Evolutionary conservation across 1,284 basidiomycete genomes (phyloP).

Genomic region (Golubevia pallescens): DNA sequence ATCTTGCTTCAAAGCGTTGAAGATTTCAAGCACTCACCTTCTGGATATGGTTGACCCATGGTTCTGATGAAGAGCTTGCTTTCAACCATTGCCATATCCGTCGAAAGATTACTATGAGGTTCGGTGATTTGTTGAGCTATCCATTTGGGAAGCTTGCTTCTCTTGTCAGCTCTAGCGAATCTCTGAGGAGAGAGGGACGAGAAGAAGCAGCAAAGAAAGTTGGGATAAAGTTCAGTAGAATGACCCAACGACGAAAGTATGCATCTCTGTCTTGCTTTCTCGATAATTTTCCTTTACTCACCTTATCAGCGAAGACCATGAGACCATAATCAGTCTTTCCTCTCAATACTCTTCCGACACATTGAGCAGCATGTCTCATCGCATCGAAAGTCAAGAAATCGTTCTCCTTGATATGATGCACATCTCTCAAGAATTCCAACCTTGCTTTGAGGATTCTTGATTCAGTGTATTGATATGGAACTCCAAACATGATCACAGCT

Average conservation of each 20-base stretch:
- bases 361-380: slow-evolving; percentile 63
- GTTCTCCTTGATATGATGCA: slow-evolving; percentile 60
- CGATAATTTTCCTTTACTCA: neutral
- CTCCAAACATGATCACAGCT: slow-evolving; percentile 64
- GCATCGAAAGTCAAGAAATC: slow-evolving; percentile 63
- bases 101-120: slow-evolving; percentile 56
- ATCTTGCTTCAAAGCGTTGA: neutral
- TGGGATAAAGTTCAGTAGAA: neutral
- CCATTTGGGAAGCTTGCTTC: slow-evolving; percentile 62
- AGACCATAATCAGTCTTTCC: slow-evolving; percentile 63
- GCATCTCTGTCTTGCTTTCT: no score
- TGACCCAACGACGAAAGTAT: neutral
- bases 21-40: slow-evolving; percentile 15
- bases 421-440: slow-evolving; percentile 60
- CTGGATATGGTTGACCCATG: slow-evolving; percentile 59
- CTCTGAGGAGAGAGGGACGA: slow-evolving; percentile 15
- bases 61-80: slow-evolving; percentile 56
- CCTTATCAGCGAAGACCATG: slow-evolving; percentile 62
- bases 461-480: slow-evolving; percentile 64
- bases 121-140: slow-evolving; percentile 61
- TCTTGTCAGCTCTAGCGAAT: slow-evolving; percentile 61
- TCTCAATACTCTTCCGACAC: slow-evolving; percentile 57
- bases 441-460: slow-evolving; percentile 61
- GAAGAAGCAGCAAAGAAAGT: no score
- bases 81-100: slow-evolving; percentile 63